phyloP scores from a whole-genome alignment of 2,329 filamentous ascomycete genomes.

The Incumbomyces lentus region DNA sequence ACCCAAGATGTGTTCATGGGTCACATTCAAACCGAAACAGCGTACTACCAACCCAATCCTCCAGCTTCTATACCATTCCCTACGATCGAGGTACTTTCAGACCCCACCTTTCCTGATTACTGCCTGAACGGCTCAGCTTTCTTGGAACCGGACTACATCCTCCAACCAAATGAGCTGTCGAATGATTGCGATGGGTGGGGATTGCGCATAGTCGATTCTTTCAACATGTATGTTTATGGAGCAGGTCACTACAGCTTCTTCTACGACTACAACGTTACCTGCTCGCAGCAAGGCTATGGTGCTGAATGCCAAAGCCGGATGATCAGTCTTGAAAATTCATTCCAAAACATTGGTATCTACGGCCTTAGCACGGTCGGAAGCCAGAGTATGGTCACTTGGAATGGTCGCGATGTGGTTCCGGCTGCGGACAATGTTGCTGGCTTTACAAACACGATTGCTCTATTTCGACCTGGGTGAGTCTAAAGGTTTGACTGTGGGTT shows the following conservation, averaged over 20 bases:
- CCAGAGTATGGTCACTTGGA: conserved; percentile 3
- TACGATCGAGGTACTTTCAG: conserved; percentile 23
- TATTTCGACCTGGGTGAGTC: conserved; percentile 4
- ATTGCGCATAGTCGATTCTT: conserved; percentile 37
- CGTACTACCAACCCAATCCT: conserved; percentile 32
- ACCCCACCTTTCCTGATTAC: conserved; percentile 25
- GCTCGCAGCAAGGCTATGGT: conserved; percentile 28
- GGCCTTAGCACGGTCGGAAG: conserved; percentile 36
- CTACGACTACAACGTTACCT: conserved; percentile 39
- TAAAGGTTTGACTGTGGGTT: no score
- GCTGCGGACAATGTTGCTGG: conserved; percentile 7
- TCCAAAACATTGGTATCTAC: conserved; percentile 32
- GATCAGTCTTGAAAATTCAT: conserved; percentile 34
- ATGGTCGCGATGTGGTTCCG: conserved; percentile 21
- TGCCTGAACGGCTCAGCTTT: conserved; percentile 3
- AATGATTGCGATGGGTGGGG: conserved; percentile 36
- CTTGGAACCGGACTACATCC: conserved; percentile 2
- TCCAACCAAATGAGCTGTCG: conserved; percentile 22
- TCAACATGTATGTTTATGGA: conserved; percentile 39
- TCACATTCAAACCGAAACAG: conserved; percentile 31
- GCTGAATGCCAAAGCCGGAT: conserved; percentile 41
- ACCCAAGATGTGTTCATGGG: conserved; percentile 34
- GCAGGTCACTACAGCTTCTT: conserved; percentile 47
- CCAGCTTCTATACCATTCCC: conserved; percentile 27
- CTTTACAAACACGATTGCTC: conserved; percentile 7